Conservation (phyloP, 2,329 filamentous ascomycete genomes). For the Trichophyton verrucosum region DNA sequence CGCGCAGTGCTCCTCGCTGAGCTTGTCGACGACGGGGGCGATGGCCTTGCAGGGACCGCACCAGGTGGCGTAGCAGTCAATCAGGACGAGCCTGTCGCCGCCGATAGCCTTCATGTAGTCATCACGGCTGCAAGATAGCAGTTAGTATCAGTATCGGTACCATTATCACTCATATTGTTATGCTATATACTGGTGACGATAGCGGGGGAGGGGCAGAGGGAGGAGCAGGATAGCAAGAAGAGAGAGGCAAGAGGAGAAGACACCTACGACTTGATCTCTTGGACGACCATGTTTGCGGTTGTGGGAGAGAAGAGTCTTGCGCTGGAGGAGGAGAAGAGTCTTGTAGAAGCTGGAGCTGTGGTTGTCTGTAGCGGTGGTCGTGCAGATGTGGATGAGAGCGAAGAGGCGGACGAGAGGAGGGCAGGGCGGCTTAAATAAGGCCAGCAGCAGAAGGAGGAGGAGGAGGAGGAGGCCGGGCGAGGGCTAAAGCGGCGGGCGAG, state of each 20-base stretch:
- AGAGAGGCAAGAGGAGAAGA: not conserved
- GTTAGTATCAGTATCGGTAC: not conserved
- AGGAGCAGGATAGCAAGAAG: not conserved
- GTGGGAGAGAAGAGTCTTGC: conserved; percentile 33
- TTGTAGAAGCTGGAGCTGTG: conserved; percentile 1
- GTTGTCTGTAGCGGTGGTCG: conserved; percentile 8
- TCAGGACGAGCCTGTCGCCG: conserved; percentile 40
- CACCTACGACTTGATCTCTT: conserved; percentile 31
- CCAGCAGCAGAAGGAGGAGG: conserved; percentile 3
- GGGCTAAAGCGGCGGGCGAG: not conserved
- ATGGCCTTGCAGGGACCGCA: conserved; percentile 47
- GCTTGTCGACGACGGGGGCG: conserved; percentile 39
- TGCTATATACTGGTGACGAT: not conserved
- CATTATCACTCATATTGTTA: too few species aligned
- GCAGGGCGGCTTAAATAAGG: conserved; percentile 3
- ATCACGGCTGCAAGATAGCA: conserved; percentile 14
- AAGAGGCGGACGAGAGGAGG: conserved; percentile 5
- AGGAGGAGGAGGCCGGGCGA: conserved; percentile 2
- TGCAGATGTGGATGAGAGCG: conserved; percentile 8
- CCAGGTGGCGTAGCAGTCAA: conserved; percentile 46
- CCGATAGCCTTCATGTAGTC: conserved; percentile 40
- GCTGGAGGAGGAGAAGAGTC: conserved; percentile 19
- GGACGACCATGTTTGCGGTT: conserved; percentile 35
- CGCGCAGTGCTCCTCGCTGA: conserved; percentile 37
- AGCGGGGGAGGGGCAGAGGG: not conserved